phyloP scores from a whole-genome alignment of 768 basidiomycete species.

The Leccinum subtestaceum region DNA sequence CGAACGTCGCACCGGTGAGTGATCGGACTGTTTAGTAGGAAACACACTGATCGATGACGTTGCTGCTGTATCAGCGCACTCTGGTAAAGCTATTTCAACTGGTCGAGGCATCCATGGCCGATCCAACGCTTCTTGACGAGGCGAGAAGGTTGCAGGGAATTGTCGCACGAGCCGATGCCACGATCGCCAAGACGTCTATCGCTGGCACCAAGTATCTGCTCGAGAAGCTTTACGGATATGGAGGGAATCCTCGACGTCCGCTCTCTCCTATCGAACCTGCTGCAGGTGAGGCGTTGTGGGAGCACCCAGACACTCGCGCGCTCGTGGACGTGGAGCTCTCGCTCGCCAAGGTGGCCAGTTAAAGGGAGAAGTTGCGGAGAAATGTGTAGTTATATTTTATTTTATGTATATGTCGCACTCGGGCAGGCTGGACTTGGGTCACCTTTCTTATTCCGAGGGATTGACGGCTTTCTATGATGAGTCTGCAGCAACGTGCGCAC shows the following conservation, averaged over 20 bases:
- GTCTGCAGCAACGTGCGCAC: neutral
- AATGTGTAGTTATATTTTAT: neutral
- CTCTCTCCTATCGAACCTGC: slow-evolving; percentile 60
- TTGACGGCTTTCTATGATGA: neutral
- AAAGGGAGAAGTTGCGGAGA: neutral
- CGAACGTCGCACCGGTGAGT: slow-evolving; percentile 74
- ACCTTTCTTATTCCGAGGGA: neutral
- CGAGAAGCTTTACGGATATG: slow-evolving; percentile 75
- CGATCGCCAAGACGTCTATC: slow-evolving; percentile 73
- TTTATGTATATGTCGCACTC: neutral
- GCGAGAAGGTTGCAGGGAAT: slow-evolving; percentile 78
- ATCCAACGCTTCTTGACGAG: slow-evolving; percentile 58
- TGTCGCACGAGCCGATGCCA: slow-evolving; percentile 75
- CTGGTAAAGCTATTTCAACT: slow-evolving; percentile 60
- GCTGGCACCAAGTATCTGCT: slow-evolving; percentile 82
- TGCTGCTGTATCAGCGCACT: slow-evolving; percentile 44
- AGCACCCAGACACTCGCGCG: slow-evolving; percentile 68
- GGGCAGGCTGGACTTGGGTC: neutral
- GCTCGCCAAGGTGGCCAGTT: slow-evolving; percentile 37
- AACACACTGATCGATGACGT: neutral
- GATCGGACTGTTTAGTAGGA: neutral
- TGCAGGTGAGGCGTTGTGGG: slow-evolving; percentile 63
- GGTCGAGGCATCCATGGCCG: slow-evolving; percentile 51
- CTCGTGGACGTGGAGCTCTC: slow-evolving; percentile 63
- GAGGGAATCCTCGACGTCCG: slow-evolving; percentile 76